Base-by-base conservation (phyloP, 2,329 filamentous ascomycete species). In the Penicillium psychrosexuale region DNA sequence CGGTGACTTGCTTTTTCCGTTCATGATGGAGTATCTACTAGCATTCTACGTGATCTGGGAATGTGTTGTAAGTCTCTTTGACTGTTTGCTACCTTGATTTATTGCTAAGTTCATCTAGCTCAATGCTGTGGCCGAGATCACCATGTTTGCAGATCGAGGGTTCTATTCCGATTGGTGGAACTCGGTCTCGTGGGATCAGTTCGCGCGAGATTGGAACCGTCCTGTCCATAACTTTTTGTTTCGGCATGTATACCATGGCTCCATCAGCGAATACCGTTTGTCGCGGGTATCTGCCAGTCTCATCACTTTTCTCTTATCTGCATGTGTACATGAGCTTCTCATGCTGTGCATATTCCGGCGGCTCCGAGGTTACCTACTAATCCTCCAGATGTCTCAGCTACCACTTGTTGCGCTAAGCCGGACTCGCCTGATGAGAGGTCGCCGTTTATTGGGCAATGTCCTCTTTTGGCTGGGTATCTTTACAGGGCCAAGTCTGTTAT, bases 1-100 rank as follows among this genome's bases (percentile, higher is more conserved):
- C n/a, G 82, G 80, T 56, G 88, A 92, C 63, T 79, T 93, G 57
- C 79, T 91, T 8, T 91, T 92, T 58, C 89, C 89, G 0, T 86
- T 93, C 58, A 84, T 92, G 74, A 84, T 91, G 73, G 88, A 92
- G 68, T 90, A 91, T 58, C 73, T 92, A 49, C 80, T 90, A 54
- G 81, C 84, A 0, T 93, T 89, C 86, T 92, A 91, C 69, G 81
- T 93, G 28, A 91, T 92, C 61, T 93, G 89, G 89, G 85, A 88
- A 70, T 84, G 83, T 3, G 82, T 87, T 34, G 63, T 66, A 42
- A 45, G 60, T 59, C 7, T 9, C 34, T 15, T 5, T 2, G 12
- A 12, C 19, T 13, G 17, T 13, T 39, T 24, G n/a, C 38, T 24
- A 13, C n/a, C 8, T 24, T 27, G 17, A 3, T 31, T 38, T 17